phyloP scores from a whole-genome alignment of 768 basidiomycete genomes.

The Plicaturopsis crispa region DNA sequence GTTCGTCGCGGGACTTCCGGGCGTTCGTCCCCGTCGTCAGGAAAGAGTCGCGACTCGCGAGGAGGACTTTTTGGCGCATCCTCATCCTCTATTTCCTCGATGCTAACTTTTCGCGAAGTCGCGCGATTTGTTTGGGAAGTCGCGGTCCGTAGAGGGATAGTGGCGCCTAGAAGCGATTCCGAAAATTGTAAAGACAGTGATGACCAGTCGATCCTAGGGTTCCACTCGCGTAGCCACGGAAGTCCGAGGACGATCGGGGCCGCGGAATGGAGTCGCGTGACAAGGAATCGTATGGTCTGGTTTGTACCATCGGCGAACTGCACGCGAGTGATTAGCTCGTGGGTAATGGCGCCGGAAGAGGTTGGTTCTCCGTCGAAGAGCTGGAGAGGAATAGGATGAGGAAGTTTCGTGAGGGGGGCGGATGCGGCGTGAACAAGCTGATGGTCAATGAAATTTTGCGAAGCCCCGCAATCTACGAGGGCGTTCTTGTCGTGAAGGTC shows the following conservation, averaged over 20 bases:
- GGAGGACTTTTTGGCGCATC: constrained; percentile 17
- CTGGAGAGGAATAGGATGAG: constrained; percentile 27
- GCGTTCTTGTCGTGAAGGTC: too few species aligned
- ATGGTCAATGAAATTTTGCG: constrained; percentile 4
- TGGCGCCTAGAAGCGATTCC: constrained; percentile 12
- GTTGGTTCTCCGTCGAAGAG: constrained; percentile 30
- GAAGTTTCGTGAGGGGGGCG: too few species aligned
- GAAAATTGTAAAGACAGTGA: constrained; percentile 17
- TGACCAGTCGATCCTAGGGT: constrained; percentile 27
- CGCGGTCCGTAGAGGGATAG: constrained; percentile 12
- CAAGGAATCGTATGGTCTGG: too few species aligned
- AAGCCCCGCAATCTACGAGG: constrained; percentile 3
- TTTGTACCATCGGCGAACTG: constrained; percentile 13
- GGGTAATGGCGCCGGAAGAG: constrained; percentile 30
- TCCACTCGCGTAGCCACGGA: constrained; percentile 28
- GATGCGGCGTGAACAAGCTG: too few species aligned
- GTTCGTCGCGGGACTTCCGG: background rate
- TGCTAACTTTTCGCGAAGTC: too few species aligned
- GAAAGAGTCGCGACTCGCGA: constrained; percentile 4
- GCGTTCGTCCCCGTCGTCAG: constrained; percentile 5
- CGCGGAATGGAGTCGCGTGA: too few species aligned
- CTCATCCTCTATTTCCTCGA: constrained; percentile 18
- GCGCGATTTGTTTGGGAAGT: too few species aligned
- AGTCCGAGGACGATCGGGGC: constrained; percentile 29
- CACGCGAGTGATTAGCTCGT: constrained; percentile 24